Conservation (phyloP, 2,329 filamentous ascomycete genomes). For the Microcyclosporella mali region DNA sequence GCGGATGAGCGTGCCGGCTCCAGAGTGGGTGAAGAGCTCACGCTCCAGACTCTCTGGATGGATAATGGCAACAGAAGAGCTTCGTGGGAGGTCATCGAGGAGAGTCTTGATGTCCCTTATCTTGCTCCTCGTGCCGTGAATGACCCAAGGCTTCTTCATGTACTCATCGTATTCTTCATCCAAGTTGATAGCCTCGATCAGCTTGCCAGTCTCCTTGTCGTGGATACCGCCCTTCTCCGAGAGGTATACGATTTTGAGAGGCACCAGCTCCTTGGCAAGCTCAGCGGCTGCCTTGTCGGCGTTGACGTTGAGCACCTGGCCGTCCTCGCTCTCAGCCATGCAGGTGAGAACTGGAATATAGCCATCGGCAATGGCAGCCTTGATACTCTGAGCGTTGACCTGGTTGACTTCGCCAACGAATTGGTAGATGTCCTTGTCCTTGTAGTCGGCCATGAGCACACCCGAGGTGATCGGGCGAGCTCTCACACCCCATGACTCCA, state of each 20-base stretch:
- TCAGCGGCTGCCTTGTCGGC: slow-evolving; percentile 94
- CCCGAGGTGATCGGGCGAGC: slow-evolving; percentile 84
- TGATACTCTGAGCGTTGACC: slow-evolving; percentile 84
- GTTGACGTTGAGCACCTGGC: slow-evolving; percentile 93
- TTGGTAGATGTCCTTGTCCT: slow-evolving; percentile 94
- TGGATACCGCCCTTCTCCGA: slow-evolving; percentile 96
- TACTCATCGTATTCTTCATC: slow-evolving; percentile 92
- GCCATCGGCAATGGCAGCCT: slow-evolving; percentile 82
- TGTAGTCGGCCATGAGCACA: slow-evolving; percentile 87
- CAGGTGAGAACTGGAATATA: slow-evolving; percentile 92
- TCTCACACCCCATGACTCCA: slow-evolving; percentile 83
- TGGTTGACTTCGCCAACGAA: slow-evolving; percentile 91
- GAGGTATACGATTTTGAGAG: slow-evolving; percentile 96
- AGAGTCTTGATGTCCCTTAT: slow-evolving; percentile 97
- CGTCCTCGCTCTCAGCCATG: slow-evolving; percentile 88
- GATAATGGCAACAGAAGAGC: slow-evolving; percentile 94
- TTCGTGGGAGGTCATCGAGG: slow-evolving; percentile 77
- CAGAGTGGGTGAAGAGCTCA: slow-evolving; percentile 93
- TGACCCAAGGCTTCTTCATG: slow-evolving; percentile 91
- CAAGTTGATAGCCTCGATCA: slow-evolving; percentile 95
- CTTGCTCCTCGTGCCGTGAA: slow-evolving; percentile 90
- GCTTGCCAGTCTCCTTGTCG: slow-evolving; percentile 85
- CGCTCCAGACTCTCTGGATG: slow-evolving; percentile 93
- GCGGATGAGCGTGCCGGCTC: slow-evolving; percentile 86
- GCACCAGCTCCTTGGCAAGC: slow-evolving; percentile 79